Percentiles rank a stretch among this genome's conserved stretches.
phyloP scores from a whole-genome alignment of 2,329 filamentous ascomycete species.

The Diaporthe sp. region DNA sequence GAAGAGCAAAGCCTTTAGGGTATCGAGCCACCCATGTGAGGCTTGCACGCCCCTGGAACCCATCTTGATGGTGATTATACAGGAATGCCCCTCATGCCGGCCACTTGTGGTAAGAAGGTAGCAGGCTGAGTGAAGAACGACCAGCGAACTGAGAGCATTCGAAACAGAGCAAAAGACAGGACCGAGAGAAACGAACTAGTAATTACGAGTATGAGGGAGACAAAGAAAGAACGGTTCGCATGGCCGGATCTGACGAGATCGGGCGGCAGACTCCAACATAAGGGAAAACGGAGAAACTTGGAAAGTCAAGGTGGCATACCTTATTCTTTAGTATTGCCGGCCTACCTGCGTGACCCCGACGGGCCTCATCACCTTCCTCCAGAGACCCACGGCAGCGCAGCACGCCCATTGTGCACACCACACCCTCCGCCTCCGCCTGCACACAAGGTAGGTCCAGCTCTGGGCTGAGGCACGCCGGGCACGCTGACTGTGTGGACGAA shows the following conservation, averaged over 20 bases:
- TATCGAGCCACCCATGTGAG: conserved; percentile 59
- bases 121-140: conserved; percentile 39
- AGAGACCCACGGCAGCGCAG: conserved; percentile 12
- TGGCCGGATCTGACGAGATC: conserved; percentile 30
- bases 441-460: conserved; percentile 27
- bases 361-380: conserved; percentile 29
- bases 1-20: conserved; percentile 56
- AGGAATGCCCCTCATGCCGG: conserved; percentile 38
- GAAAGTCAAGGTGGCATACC: conserved; percentile 31
- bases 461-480: conserved; percentile 30
- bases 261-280: conserved; percentile 28
- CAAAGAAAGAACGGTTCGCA: conserved; percentile 31
- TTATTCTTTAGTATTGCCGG: conserved; percentile 37
- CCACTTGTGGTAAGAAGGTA: conserved; percentile 24
- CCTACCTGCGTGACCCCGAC: conserved; percentile 32
- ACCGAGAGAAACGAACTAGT: conserved; percentile 20
- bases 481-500: conserved; percentile 37
- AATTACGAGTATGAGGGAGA: conserved; percentile 25
- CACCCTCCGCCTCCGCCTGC: conserved; percentile 23
- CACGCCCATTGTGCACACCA: conserved; percentile 31
- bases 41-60: conserved; percentile 47
- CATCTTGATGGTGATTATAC: conserved; percentile 32
- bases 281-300: conserved; percentile 20
- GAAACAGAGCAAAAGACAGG: conserved; percentile 29
- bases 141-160: conserved; percentile 39